These are phyloP conservation scores for Fusarium denticulatum DNA, from an alignment of 2,329 filamentous ascomycete species.

Conservation along the genomic window DNA sequence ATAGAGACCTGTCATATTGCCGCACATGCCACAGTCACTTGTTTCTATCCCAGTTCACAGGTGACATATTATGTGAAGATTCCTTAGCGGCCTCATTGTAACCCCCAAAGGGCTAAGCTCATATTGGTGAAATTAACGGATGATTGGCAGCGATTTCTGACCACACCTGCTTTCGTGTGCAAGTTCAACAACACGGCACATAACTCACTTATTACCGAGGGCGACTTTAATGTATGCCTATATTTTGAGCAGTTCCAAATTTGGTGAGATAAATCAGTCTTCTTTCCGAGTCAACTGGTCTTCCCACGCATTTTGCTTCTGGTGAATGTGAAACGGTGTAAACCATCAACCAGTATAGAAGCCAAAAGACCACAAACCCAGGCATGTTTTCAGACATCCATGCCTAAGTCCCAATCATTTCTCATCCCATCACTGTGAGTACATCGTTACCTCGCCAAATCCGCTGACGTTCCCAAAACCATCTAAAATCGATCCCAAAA, in stretches of 20 bases:
- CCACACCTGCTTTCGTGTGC: not conserved
- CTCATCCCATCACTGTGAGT: not conserved
- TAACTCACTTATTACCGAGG: not conserved
- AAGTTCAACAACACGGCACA: no score
- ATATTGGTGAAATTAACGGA: not conserved
- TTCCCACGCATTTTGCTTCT: not conserved
- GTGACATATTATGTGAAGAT: not conserved
- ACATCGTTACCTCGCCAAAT: not conserved
- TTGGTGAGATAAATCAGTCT: no score
- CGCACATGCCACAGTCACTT: not conserved
- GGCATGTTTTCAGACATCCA: not conserved
- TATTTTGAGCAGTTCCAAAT: not conserved
- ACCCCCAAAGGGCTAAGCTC: not conserved
- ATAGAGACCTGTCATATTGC: not conserved
- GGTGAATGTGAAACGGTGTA: not conserved
- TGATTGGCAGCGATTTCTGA: not conserved
- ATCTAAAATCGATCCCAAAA: constrained; percentile 10
- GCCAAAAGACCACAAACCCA: constrained; percentile 1
- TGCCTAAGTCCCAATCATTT: not conserved
- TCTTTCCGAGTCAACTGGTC: not conserved
- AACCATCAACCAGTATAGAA: not conserved
- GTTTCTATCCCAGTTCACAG: not conserved
- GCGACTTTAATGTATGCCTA: not conserved
- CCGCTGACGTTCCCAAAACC: not conserved
- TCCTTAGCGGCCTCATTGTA: not conserved